Base-by-base conservation (phyloP, 805 yeast species). In the Ogataea henricii region DNA sequence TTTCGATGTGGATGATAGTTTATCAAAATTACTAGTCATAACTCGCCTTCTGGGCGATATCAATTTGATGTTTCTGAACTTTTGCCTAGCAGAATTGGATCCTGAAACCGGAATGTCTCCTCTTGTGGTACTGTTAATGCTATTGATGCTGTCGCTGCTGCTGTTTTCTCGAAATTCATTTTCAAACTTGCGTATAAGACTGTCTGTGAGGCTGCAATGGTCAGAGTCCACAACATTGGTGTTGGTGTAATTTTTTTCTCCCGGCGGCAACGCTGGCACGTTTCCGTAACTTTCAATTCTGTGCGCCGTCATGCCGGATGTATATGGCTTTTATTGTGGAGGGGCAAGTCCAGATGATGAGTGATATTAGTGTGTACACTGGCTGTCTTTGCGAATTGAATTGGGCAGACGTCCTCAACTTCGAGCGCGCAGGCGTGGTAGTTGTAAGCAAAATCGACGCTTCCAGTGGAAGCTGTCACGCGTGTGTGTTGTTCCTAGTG, bases 131-230 rank as follows among this genome's bases (percentile, higher is more conserved):
- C 37, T 34, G 22, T 34, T 17, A 3, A 34, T 17, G 22, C 37
- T 34, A 13, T 34, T 23, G 13, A 4, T 34, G 37, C 37, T 37
- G 40, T 23, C 14, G n/a, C 32, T 14, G n/a, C 18, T 39, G 38
- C 13, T 30, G n/a, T 39, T 27, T 22, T 30, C 35, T 16, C 30
- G 29, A 37, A 56, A 48, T 32, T 53, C 55, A n/a, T 52, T 47
- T 33, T 56, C 56, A 40, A 56, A 51, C 22, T 49, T 51, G 16
- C 46, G 51, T 17, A 56, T 43, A 35, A 56, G 35, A 21, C 56
- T 51, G 38, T 53, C 54, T 10, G 59, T 56, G 16, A 56, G 46
- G 35, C 56, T 53, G 21, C 27, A 30, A 1, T 42, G 41, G 23
- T 56, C 59, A 6, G 53, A 39, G 14, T 39, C 42, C 33, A 20